Conservation (phyloP, 139 green algal species). For the Chlorella sp. region DNA sequence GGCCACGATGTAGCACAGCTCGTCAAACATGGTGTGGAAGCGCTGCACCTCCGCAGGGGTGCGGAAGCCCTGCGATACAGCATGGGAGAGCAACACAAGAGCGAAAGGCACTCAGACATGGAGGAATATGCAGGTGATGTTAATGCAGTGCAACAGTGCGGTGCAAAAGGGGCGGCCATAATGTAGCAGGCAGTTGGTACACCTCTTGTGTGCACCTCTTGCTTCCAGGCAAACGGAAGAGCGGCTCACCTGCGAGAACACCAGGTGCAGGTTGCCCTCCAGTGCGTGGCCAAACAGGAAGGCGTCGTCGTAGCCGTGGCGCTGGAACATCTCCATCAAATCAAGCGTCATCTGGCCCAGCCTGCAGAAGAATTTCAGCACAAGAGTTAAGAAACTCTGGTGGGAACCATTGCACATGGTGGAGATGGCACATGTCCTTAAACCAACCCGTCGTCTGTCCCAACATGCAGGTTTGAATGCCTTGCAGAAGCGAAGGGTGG, state of each 20-base stretch:
- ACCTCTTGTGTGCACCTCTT: too few relatives aligned
- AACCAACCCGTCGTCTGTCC: too few relatives aligned
- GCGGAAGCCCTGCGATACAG: slow-evolving; percentile 78
- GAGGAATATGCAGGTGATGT: too few relatives aligned
- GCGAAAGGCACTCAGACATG: not conserved
- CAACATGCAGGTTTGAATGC: not conserved
- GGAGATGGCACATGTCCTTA: too few relatives aligned
- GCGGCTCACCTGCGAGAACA: slow-evolving; percentile 90
- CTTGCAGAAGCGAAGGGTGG: too few relatives aligned
- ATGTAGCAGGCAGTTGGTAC: too few relatives aligned
- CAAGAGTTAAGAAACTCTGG: not conserved
- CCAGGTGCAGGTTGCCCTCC: slow-evolving; percentile 98
- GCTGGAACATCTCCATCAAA: slow-evolving; percentile 94
- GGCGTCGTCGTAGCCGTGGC: slow-evolving; percentile 90
- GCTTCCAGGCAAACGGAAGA: too few relatives aligned
- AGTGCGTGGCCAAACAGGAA: slow-evolving; percentile 97
- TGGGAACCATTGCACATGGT: not conserved
- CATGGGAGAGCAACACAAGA: not conserved
- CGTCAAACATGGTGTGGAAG: slow-evolving; percentile 95
- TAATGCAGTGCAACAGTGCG: too few relatives aligned
- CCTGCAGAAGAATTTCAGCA: not conserved
- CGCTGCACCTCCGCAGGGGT: slow-evolving; percentile 93
- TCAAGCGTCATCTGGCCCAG: slow-evolving; percentile 96
- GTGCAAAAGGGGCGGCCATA: too few relatives aligned
- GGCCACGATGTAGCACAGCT: slow-evolving; percentile 98